Evolutionary conservation across 305 asterid genomes (phyloP), one percentile per base, ranked within the genome.

Genomic region (Caryopteris hybrid): DNA sequence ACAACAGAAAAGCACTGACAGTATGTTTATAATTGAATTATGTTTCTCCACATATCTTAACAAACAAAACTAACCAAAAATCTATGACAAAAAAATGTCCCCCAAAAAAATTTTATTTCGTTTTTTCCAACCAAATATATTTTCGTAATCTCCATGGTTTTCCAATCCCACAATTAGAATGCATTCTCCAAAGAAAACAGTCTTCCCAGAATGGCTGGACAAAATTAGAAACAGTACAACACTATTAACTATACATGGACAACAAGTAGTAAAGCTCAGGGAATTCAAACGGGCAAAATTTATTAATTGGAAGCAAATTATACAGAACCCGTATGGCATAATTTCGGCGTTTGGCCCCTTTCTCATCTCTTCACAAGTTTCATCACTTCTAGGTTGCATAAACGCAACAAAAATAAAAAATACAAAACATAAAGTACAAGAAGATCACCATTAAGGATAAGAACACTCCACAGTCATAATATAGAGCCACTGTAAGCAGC

Each of bases 321-420:
- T 59, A 77, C 78, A 77, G 54, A 73, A 52, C 67, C 72, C 70
- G 67, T 36, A 50, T 39, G 66, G 39, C 34, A 50, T 74, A 50
- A 68, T 61, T 34, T 36, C 34, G 56, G 60, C 50, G 50, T 55
- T 55, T 65, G 27, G 42, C 61, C 70, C 45, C 45, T 66, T 46
- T 36, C 38, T 60, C 8, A 69, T 43, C 31, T 65, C 63, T 45
- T 70, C 57, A 64, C 63, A 39, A 47, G 62, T 80, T 66, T 61
- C 64, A 33, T 59, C 56, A 59, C 60, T 54, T 75, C 63, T 53
- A 61, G 31, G 52, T 78, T 69, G 76, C 71, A 66, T 16, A 53
- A 54, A 16, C 46, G 54, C 39, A 64, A 22, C 55, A 69, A 62
- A 67, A 74, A 67, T 48, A 25, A 70, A 74, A 20, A 64, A 69